These are phyloP conservation scores for Ophiocordyceps camponoti-floridani DNA, from an alignment of 2,329 filamentous ascomycete genomes.

Conservation along the genomic window DNA sequence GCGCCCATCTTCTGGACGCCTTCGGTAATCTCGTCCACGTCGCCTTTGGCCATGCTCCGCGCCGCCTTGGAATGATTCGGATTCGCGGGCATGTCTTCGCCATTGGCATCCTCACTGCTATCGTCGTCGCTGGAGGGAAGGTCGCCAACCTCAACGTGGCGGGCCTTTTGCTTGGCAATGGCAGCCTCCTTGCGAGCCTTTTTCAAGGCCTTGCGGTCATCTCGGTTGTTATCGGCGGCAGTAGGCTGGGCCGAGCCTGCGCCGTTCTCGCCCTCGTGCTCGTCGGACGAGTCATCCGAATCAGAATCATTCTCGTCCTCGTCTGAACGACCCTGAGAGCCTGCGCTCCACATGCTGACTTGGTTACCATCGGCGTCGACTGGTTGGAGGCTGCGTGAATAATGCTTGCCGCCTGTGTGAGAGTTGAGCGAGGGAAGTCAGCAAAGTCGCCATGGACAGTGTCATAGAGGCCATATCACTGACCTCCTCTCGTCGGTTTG, in stretches of 20 bases:
- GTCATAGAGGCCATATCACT: background rate
- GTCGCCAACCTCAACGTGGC: slow-evolving; percentile 65
- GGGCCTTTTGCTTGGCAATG: slow-evolving; percentile 55
- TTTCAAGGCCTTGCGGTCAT: slow-evolving; percentile 72
- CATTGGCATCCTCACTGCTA: slow-evolving; percentile 32
- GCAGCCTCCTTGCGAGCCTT: slow-evolving; percentile 87
- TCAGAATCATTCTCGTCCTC: slow-evolving; percentile 35
- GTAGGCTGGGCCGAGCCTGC: slow-evolving; percentile 21
- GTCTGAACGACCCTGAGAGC: slow-evolving; percentile 26
- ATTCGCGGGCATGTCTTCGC: slow-evolving; percentile 57
- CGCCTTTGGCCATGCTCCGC: slow-evolving; percentile 31
- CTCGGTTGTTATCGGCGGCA: slow-evolving; percentile 45
- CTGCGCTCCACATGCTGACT: slow-evolving; percentile 69
- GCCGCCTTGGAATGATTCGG: slow-evolving; percentile 77
- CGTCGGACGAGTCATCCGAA: slow-evolving; percentile 32
- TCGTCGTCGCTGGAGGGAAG: slow-evolving; percentile 57
- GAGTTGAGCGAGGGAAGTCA: background rate
- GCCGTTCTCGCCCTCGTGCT: slow-evolving; percentile 31
- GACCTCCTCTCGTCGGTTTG: slow-evolving; percentile 84
- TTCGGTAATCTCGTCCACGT: slow-evolving; percentile 32
- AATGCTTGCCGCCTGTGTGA: slow-evolving; percentile 70
- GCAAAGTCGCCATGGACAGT: background rate
- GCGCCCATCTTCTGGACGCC: slow-evolving; percentile 36
- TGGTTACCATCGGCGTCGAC: slow-evolving; percentile 80
- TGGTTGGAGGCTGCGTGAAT: slow-evolving; percentile 78